Conservation (phyloP, 768 basidiomycete genomes). For the Phanerochaete carnosa region DNA sequence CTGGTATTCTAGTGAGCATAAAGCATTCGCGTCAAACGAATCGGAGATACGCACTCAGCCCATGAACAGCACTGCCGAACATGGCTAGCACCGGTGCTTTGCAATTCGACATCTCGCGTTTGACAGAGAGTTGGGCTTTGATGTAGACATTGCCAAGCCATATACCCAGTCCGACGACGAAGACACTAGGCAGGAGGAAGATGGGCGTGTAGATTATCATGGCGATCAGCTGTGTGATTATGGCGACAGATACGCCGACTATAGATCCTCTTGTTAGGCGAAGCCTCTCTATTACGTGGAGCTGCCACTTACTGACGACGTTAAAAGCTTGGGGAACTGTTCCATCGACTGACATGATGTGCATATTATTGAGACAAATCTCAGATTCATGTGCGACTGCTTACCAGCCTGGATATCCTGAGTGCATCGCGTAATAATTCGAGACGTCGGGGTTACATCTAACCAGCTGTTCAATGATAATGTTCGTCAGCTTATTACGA, state of each 20-base stretch:
- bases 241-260: slow-evolving; percentile 14
- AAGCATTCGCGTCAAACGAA: background rate
- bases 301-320: slow-evolving; percentile 5
- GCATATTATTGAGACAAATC: background rate
- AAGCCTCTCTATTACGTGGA: background rate
- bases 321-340: slow-evolving; percentile 23
- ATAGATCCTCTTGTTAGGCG: slow-evolving; percentile 2
- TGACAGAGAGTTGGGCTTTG: slow-evolving; percentile 53
- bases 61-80: slow-evolving; percentile 52
- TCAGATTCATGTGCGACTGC: background rate
- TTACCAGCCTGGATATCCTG: slow-evolving; percentile 49
- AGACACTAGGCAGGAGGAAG: slow-evolving; percentile 38
- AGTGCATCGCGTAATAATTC: slow-evolving; percentile 63
- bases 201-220: slow-evolving; percentile 39
- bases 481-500: background rate
- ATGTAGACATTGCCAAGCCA: slow-evolving; percentile 54
- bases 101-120: slow-evolving; percentile 52
- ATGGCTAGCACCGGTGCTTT: slow-evolving; percentile 48
- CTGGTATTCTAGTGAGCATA: slow-evolving; percentile 9
- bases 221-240: slow-evolving; percentile 33
- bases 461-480: slow-evolving; percentile 35
- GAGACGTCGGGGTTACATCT: slow-evolving; percentile 46
- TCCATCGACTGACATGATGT: slow-evolving; percentile 27
- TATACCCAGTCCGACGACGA: slow-evolving; percentile 36
- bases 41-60: slow-evolving; percentile 32